Base-by-base conservation (phyloP, 139 green algal species). In the Ettlia oleoabundans region DNA sequence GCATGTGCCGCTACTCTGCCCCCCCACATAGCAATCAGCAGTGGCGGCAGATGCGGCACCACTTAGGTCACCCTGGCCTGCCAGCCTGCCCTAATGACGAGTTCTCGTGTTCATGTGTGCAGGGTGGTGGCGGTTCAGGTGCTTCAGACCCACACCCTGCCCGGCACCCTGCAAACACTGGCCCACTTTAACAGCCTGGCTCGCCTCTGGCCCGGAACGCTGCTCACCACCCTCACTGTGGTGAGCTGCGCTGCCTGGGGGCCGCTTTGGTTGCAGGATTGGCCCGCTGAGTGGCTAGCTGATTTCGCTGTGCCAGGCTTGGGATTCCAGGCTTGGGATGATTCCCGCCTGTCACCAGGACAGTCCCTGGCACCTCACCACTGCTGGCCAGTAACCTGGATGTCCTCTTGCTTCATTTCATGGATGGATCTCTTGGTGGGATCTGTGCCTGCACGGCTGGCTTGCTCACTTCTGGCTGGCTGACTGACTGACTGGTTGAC, bases 61-160 rank as follows among this genome's bases (percentile, higher is more conserved):
- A 18, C 26, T 37, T 68, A 10, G 10, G 2, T 37, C 30, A 40
- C 28, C 62, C 28, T 38, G 26, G 62, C 3, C 28, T 22, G n/a
- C n/a, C 62, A 38, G n/a, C n/a, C n/a, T 69, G 63, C n/a, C n/a
- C 63, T 42, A 28, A 24, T 30, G n/a, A n/a, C n/a, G n/a, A 6
- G 9, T 72, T 28, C 22, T 33, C 28, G 2, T 28, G n/a, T 21
- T 5, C 5, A 1, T 38, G 21, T 2, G 1, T 68, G 68, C 67
- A 79, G 74, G 30, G 76, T 84, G 35, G 32, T 84, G 52, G 52
- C 40, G 2, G 37, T 53, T 13, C 5, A 84, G 58, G 76, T 88
- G 62, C 66, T 83, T 33, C 35, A 63, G 65, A 76, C 35, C 51
- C 65, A 70, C 8, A 24, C 32, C 8, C 66, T 83, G 43, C 66